Conservation (phyloP, 139 green algal species). For the Tetradesmus obliquus region DNA sequence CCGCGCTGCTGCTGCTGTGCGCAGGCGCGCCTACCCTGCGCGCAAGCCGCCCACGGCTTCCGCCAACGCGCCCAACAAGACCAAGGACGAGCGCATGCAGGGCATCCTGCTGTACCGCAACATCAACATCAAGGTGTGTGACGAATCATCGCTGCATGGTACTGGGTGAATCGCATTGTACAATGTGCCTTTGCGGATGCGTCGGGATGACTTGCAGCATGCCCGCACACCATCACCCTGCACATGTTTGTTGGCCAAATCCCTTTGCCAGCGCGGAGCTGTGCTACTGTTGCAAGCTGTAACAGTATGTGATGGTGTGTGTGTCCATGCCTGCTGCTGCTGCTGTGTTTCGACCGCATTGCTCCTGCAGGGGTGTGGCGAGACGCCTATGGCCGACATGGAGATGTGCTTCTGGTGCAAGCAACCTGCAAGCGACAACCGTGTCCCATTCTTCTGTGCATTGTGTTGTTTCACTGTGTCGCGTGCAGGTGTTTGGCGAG, state of each 20-base stretch:
- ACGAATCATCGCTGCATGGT: neutral
- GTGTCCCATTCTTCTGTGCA: neutral
- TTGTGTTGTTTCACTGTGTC: no score
- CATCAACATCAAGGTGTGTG: conserved; percentile 56
- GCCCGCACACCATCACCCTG: no score
- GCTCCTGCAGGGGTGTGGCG: no score
- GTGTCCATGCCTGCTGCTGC: neutral
- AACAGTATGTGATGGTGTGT: no score
- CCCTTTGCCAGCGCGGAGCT: no score
- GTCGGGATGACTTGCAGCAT: neutral
- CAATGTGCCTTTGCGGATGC: neutral
- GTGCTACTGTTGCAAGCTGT: no score
- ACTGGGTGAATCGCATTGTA: no score
- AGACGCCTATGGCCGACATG: no score
- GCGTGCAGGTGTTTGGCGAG: no score
- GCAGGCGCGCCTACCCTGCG: neutral
- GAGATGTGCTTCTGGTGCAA: no score
- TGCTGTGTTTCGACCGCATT: neutral
- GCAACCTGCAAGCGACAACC: no score
- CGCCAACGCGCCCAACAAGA: conserved; percentile 37
- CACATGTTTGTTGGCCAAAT: neutral
- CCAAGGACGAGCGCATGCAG: conserved; percentile 44
- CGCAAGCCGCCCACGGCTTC: conserved; percentile 36
- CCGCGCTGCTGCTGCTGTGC: neutral
- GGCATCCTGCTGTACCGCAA: conserved; percentile 61